Conservation (phyloP, 176 grass and related monocot species). For the Eragrostis curvula region DNA sequence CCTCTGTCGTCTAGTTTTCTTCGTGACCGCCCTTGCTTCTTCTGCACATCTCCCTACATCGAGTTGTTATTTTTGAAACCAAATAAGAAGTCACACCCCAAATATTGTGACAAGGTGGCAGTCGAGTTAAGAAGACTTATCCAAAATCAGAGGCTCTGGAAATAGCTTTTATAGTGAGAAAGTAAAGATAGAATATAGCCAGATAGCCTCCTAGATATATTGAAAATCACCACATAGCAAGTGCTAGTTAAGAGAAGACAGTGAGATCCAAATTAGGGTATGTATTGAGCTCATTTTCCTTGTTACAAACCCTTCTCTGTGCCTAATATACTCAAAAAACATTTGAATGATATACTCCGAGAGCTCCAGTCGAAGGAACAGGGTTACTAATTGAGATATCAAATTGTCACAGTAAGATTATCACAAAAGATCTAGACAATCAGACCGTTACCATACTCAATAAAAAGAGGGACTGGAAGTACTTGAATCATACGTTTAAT, state of each 20-base stretch:
- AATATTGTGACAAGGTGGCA: slow-evolving; percentile 30
- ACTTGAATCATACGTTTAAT: not conserved
- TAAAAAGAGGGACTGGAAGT: not conserved
- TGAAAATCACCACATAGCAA: not conserved
- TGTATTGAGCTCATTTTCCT: not conserved
- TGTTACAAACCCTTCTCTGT: slow-evolving; percentile 5
- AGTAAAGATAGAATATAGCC: not conserved
- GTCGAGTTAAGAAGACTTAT: slow-evolving; percentile 1
- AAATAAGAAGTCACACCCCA: not conserved
- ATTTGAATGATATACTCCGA: not conserved
- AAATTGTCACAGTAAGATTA: slow-evolving; percentile 9
- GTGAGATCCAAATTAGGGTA: not conserved
- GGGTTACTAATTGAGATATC: slow-evolving; percentile 21
- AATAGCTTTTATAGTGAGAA: not conserved
- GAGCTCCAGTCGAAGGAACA: not conserved
- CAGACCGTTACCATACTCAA: slow-evolving; percentile 3
- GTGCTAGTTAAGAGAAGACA: not conserved
- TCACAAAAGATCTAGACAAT: not conserved
- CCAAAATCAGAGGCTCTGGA: slow-evolving; percentile 13
- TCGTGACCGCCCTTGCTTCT: slow-evolving; percentile 39
- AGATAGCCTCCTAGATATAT: not conserved
- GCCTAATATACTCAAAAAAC: slow-evolving; percentile 14
- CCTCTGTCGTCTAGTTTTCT: slow-evolving; percentile 55
- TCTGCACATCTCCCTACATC: slow-evolving; percentile 52
- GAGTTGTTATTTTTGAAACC: slow-evolving; percentile 25